Percentiles rank a stretch among this genome's conserved stretches.
phyloP scores from a whole-genome alignment of 2,329 filamentous ascomycete genomes.

The Beauveria brongniartii region DNA sequence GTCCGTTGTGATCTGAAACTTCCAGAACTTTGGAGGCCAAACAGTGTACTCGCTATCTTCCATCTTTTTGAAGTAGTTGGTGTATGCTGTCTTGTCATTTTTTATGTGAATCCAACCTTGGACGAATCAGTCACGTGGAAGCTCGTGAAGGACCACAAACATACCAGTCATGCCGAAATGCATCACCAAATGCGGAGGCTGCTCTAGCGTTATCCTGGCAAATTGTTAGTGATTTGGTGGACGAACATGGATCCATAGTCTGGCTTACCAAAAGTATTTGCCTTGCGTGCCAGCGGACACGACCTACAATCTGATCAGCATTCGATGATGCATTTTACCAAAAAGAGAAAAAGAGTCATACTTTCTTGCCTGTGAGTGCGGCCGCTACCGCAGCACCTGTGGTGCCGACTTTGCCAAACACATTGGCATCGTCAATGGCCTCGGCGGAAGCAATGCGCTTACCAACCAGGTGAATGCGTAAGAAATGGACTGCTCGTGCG shows the following conservation, averaged over 20 bases:
- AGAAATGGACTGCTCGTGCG: conserved; percentile 76
- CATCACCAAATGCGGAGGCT: conserved; percentile 78
- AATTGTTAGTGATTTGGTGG: background rate
- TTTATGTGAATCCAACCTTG: conserved; percentile 80
- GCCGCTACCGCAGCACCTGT: conserved; percentile 65
- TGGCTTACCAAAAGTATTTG: conserved; percentile 81
- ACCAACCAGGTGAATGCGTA: conserved; percentile 75
- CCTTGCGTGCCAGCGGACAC: conserved; percentile 72
- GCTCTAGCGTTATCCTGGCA: conserved; percentile 49
- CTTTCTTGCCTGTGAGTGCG: conserved; percentile 65
- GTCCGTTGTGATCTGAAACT: conserved; percentile 66
- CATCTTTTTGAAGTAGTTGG: conserved; percentile 70
- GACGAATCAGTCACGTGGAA: conserved; percentile 7
- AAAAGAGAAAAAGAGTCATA: conserved; percentile 13
- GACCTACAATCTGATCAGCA: conserved; percentile 29
- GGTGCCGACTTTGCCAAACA: conserved; percentile 88
- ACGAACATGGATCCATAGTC: background rate
- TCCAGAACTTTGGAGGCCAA: conserved; percentile 89
- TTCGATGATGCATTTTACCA: background rate
- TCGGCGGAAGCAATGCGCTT: conserved; percentile 65
- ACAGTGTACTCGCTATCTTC: conserved; percentile 47
- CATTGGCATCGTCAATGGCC: conserved; percentile 69
- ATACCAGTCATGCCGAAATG: conserved; percentile 69
- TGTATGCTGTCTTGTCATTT: conserved; percentile 68
- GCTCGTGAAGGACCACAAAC: background rate